phyloP scores from a whole-genome alignment of 495 filamentous ascomycete species.

The Penicillium mononematosum region DNA sequence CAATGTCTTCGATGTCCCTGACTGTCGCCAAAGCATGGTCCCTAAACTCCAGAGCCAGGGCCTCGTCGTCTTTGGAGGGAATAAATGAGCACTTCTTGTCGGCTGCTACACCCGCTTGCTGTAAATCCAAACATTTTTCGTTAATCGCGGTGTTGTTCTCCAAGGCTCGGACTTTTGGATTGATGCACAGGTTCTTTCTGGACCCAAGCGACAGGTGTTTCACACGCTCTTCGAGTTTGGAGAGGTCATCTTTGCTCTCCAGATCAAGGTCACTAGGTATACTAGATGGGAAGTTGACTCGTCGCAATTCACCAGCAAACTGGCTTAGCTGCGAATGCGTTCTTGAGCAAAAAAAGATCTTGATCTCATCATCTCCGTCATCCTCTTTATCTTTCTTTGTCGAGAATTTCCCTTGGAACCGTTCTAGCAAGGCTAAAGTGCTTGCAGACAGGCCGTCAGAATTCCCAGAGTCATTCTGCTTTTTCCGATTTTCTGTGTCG shows the following conservation, averaged over 20 bases:
- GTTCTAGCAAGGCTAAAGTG: constrained; percentile 43
- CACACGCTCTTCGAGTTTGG: constrained; percentile 56
- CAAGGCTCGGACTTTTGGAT: constrained; percentile 71
- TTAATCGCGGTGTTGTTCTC: constrained; percentile 82
- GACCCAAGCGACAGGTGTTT: constrained; percentile 90
- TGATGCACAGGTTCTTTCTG: constrained; percentile 90
- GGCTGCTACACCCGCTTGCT: constrained; percentile 66
- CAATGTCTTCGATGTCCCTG: constrained; percentile 91
- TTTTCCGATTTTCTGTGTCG: constrained; percentile 48
- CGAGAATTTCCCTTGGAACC: constrained; percentile 37
- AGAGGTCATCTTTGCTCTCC: constrained; percentile 27
- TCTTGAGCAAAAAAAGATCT: constrained; percentile 91
- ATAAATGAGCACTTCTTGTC: constrained; percentile 75
- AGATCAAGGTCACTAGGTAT: constrained; percentile 36
- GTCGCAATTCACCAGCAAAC: constrained; percentile 84
- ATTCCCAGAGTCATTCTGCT: constrained; percentile 20
- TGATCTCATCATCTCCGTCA: constrained; percentile 56
- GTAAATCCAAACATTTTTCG: constrained; percentile 88
- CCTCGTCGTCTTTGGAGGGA: constrained; percentile 72
- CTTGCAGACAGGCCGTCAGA: constrained; percentile 43
- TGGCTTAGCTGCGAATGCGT: constrained; percentile 95
- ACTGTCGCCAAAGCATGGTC: constrained; percentile 82
- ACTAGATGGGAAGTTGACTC: constrained; percentile 72
- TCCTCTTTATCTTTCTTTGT: constrained; percentile 48
- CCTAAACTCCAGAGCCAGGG: constrained; percentile 74